phyloP scores from a whole-genome alignment of 2,329 filamentous ascomycete genomes.

The Zasmidium angulare region DNA sequence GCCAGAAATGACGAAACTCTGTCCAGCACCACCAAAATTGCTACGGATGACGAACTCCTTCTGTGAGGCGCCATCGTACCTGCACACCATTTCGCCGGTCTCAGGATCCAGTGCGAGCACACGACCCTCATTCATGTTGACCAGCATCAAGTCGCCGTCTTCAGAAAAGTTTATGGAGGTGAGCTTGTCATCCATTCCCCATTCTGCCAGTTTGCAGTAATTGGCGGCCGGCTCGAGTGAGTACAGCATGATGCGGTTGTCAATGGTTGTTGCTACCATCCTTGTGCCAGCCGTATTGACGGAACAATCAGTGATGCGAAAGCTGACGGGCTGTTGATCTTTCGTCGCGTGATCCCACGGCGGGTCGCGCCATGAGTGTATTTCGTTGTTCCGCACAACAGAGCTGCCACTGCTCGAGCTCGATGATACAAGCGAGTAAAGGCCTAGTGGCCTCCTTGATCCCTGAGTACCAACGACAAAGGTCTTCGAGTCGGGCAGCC shows the following conservation, averaged over 20 bases:
- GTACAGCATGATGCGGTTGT: constrained; percentile 74
- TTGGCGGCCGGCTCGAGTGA: constrained; percentile 64
- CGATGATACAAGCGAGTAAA: constrained; percentile 38
- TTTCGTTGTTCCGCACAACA: constrained; percentile 29
- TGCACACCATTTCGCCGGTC: constrained; percentile 68
- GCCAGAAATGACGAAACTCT: constrained; percentile 88
- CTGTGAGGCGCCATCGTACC: constrained; percentile 73
- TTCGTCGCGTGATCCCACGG: constrained; percentile 54
- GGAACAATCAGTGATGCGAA: constrained; percentile 81
- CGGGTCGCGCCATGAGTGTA: constrained; percentile 48
- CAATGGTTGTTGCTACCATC: constrained; percentile 74
- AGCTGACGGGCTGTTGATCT: constrained; percentile 52
- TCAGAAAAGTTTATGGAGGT: constrained; percentile 79
- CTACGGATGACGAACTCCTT: constrained; percentile 78
- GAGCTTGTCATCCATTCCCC: constrained; percentile 66
- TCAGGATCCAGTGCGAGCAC: constrained; percentile 77
- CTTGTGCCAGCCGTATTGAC: constrained; percentile 77
- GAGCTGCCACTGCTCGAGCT: constrained; percentile 14
- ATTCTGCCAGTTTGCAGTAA: constrained; percentile 68
- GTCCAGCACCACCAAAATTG: constrained; percentile 82
- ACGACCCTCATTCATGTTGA: constrained; percentile 76
- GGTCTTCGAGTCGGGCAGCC: constrained; percentile 73
- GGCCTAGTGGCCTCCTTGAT: constrained; percentile 63
- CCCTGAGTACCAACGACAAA: constrained; percentile 81
- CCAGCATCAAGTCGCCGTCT: constrained; percentile 77